Percentiles rank a stretch among this genome's conserved stretches.
Evolutionary conservation across 2,329 filamentous ascomycete genomes (phyloP).

Genomic region (Plectosphaerella sp.): DNA sequence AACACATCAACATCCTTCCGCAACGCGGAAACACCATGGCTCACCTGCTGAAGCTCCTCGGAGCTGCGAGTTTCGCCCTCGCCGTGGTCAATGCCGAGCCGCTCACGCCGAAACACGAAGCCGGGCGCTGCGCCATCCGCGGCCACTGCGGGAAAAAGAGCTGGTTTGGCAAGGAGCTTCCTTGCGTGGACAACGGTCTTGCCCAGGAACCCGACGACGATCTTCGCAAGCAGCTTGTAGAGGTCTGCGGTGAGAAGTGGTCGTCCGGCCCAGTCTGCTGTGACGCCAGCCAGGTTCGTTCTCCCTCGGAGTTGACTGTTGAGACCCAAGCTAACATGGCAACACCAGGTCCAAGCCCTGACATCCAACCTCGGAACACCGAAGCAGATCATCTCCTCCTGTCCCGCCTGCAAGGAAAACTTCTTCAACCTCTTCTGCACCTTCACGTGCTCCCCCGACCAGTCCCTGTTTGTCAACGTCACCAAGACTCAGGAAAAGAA

Average conservation of each 20-base stretch:
- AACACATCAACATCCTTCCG: not conserved
- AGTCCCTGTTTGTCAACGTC: conserved; percentile 92
- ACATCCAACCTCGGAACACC: conserved; percentile 82
- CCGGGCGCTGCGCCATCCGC: conserved; percentile 83
- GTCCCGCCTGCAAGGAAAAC: conserved; percentile 95
- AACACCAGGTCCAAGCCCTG: conserved; percentile 65
- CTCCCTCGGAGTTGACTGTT: not conserved
- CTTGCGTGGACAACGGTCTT: conserved; percentile 85
- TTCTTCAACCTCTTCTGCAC: conserved; percentile 99
- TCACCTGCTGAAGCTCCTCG: conserved; percentile 18
- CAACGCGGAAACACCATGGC: conserved; percentile 3
- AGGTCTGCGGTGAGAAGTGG: conserved; percentile 87
- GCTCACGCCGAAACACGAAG: conserved; percentile 66
- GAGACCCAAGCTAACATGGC: not conserved
- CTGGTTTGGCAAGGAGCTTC: conserved; percentile 84
- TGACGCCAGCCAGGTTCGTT: conserved; percentile 65
- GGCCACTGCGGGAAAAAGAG: conserved; percentile 89
- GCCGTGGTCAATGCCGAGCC: conserved; percentile 19
- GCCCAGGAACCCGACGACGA: conserved; percentile 70
- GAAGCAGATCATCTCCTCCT: conserved; percentile 84
- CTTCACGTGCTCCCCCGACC: conserved; percentile 95
- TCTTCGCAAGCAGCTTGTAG: conserved; percentile 72
- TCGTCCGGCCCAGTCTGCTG: conserved; percentile 81
- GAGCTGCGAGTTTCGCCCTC: conserved; percentile 23
- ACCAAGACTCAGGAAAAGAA: conserved; percentile 65